Percentiles rank a stretch among this genome's conserved stretches.
Conservation (phyloP, 176 grass and related monocot genomes). For the Phragmites australis region DNA sequence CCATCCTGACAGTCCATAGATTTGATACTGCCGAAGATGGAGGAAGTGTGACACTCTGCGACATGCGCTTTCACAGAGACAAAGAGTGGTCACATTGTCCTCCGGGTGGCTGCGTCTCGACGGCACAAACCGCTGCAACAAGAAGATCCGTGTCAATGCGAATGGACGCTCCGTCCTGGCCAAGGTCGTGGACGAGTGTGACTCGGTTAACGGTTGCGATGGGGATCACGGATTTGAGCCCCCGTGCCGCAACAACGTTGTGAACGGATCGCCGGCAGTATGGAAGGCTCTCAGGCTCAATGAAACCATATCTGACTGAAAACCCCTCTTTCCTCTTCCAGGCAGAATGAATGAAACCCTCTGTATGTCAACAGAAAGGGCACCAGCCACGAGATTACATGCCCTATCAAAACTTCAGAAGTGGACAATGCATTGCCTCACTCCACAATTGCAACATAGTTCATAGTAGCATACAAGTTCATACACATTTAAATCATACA, state of each 20-base stretch:
- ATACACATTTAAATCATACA: no score
- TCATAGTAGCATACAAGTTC: no score
- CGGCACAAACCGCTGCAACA: slow-evolving; percentile 37
- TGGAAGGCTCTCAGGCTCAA: slow-evolving; percentile 52
- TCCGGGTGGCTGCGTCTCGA: slow-evolving; percentile 48
- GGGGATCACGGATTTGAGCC: slow-evolving; percentile 38
- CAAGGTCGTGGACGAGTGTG: slow-evolving; percentile 63
- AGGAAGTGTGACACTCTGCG: no score
- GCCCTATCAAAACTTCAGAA: no score
- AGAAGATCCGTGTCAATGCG: slow-evolving; percentile 45
- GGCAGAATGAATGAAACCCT: no score
- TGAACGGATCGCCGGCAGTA: slow-evolving; percentile 46
- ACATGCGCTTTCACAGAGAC: slow-evolving; percentile 33
- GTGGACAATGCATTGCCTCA: no score
- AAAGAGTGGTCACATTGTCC: slow-evolving; percentile 49
- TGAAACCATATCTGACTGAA: no score
- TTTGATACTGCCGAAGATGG: slow-evolving; percentile 22
- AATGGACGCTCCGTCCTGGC: slow-evolving; percentile 44
- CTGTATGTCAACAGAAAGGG: no score
- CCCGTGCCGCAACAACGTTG: slow-evolving; percentile 49
- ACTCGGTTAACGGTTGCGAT: slow-evolving; percentile 48
- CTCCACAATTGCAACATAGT: no score
- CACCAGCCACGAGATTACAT: no score
- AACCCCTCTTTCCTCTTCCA: no score
- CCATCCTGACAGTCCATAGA: slow-evolving; percentile 31